Evolutionary conservation across 495 filamentous ascomycete genomes (phyloP), one percentile per base, ranked within the genome.

Genomic region (Baudoinia panamericana): DNA sequence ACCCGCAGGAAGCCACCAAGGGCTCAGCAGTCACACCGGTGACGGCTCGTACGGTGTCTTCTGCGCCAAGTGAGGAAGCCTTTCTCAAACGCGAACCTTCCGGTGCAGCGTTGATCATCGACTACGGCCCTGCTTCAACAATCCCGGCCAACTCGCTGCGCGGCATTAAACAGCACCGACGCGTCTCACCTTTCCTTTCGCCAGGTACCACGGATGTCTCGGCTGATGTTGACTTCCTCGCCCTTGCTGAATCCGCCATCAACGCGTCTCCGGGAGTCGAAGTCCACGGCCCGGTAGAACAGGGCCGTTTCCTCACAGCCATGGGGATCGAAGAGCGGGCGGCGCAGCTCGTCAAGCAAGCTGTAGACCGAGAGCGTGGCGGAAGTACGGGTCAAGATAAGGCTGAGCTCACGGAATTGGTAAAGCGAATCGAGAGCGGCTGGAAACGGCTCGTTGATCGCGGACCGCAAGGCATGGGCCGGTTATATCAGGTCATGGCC

Each of bases 171-270:
- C 55, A 61, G 8, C 90, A 97, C 59, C 55, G 63, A 10, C 71
- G 62, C 11, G 79, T 90, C 23, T 80, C 76, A 3, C 82, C 90
- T 2, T 84, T 97, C 48, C 63, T 67, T 3, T 62, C 66, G 7
- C 81, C 90, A 0, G 90, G 90, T 0, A 71, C 75, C 23, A 81
- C 87, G 3, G 90, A 97, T 53, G 65, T 97, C 4, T 79, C 72
- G 46, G 88, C 80, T 0, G 87, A 97, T 57, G 90, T 97, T 0
- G 90, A 97, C 56, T 97, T 97, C 51, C 66, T 64, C 1, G 82
- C 76, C 5, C 61, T 97, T 4, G 85, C 82, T 2, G 88, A 95
- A 60, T 67, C 81, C 1, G 88, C 86, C 3, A 59, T 82, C 13
- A 62, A 67, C 20, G 78, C 81, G 0, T 82, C 75, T 44, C 71